phyloP scores from a whole-genome alignment of 1,139 yeast genomes.

The Wickerhamomyces sp. region DNA sequence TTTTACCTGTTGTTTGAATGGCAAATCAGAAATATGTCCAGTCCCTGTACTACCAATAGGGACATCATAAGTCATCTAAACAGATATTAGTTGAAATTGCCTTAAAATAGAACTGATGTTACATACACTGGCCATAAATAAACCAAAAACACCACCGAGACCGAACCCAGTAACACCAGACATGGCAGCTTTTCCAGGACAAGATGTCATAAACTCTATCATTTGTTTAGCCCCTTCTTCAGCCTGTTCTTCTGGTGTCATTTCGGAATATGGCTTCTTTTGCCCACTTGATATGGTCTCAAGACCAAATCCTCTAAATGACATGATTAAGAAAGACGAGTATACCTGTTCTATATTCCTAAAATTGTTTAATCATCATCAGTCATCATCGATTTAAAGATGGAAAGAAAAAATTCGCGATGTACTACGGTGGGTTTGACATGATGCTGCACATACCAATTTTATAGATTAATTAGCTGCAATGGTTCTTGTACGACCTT shows the following conservation, averaged over 20 bases:
- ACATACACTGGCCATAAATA: constrained; percentile 85
- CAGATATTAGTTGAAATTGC: constrained; percentile 81
- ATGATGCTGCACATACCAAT: not conserved
- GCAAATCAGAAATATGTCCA: constrained; percentile 67
- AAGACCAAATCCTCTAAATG: constrained; percentile 35
- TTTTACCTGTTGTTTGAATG: constrained; percentile 90
- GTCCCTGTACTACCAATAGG: constrained; percentile 59
- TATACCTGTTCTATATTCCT: too few species aligned
- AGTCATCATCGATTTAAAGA: too few species aligned
- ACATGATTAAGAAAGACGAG: constrained; percentile 22
- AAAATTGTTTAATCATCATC: too few species aligned
- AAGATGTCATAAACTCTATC: constrained; percentile 81
- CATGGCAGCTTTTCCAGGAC: constrained; percentile 91
- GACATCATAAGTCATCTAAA: constrained; percentile 65
- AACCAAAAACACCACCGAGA: constrained; percentile 92
- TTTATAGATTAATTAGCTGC: not conserved
- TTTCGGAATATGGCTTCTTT: constrained; percentile 53
- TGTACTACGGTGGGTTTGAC: not conserved
- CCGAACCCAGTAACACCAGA: constrained; percentile 95
- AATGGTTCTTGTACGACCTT: constrained; percentile 52
- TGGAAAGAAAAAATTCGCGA: not conserved
- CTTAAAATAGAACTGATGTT: constrained; percentile 89
- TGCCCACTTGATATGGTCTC: constrained; percentile 30
- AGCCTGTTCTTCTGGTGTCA: constrained; percentile 92
- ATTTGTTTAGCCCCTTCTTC: constrained; percentile 85